Base-by-base conservation (phyloP, 768 basidiomycete species). In the Xerocomellus amylosporus region DNA sequence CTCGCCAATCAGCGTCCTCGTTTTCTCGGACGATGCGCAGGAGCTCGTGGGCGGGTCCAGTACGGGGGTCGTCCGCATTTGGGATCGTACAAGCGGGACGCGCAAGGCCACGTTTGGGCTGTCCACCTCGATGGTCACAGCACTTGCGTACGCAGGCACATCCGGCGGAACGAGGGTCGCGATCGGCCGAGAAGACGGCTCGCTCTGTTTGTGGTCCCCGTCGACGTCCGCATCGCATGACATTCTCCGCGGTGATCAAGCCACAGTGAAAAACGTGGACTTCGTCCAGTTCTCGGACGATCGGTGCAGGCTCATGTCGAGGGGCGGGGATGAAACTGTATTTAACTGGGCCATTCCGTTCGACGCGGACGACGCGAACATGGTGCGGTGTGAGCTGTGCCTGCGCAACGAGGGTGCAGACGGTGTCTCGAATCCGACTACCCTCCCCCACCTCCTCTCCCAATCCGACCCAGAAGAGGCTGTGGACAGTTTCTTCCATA, bases 101-200 rank as follows among this genome's bases (percentile, higher is more conserved):
- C 59, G 53, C 43, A 53, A 53, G 39, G 47, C 58, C 28, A 51
- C 37, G n/a, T 44, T 60, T 4, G 52, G 9, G 2, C 37, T 0
- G 1, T 46, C 51, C 26, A 44, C 57, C 3, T 54, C 54, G 3
- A 36, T 5, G 41, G 66, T 68, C 30, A 67, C 59, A 12, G 53
- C 64, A 20, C 47, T 68, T 20, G 56, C 51, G n/a, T 59, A 47
- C 28, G 34, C 43, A 13, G 10, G 15, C 31, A 41, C 26, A 0
- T 26, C 51, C 20, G 40, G 47, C 19, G 47, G 17, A 6, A 22
- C 33, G 17, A 44, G 34, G 30, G 26, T 65, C 9, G 54, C 51
- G n/a, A 53, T 64, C 40, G 64, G 63, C 5, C 54, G 60, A 26
- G 52, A 60, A 37, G 65, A 66, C 37, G 58, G 59, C n/a, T 62